Conservation (phyloP, 495 filamentous ascomycete species). For the Aspergillus egyptiacus region DNA sequence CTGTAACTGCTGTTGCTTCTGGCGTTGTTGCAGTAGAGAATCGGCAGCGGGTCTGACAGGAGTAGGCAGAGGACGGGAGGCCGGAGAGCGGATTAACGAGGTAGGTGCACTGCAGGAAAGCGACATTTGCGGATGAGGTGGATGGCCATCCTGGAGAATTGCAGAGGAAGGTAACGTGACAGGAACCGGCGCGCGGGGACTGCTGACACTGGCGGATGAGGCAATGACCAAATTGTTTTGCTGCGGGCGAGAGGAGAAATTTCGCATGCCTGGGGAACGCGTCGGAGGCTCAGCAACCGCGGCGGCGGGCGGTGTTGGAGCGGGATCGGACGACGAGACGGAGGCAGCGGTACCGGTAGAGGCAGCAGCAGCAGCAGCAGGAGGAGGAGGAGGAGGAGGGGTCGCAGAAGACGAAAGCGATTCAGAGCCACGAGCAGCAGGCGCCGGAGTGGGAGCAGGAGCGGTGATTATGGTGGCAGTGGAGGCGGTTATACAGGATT, state of each 20-base stretch:
- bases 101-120: neutral
- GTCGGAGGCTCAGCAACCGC: neutral
- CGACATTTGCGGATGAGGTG: constrained; percentile 2
- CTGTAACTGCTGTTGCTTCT: neutral
- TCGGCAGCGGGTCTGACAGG: neutral
- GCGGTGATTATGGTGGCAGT: neutral
- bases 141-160: constrained; percentile 3
- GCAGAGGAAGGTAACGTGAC: neutral
- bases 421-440: neutral
- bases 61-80: neutral
- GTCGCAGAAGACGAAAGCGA: neutral
- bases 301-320: neutral
- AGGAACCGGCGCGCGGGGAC: neutral
- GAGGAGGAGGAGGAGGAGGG: constrained; percentile 1
- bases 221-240: constrained; percentile 3
- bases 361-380: neutral
- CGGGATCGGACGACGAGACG: neutral
- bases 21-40: neutral
- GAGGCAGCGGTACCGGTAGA: neutral
- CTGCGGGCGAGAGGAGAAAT: constrained; percentile 3
- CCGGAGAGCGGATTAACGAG: neutral
- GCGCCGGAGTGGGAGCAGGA: neutral
- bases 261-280: constrained; percentile 15
- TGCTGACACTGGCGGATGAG: neutral
- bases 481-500: constrained; percentile 2